Conservation (phyloP, 148 eudicot species). For the Fagopyrum esculentum region DNA sequence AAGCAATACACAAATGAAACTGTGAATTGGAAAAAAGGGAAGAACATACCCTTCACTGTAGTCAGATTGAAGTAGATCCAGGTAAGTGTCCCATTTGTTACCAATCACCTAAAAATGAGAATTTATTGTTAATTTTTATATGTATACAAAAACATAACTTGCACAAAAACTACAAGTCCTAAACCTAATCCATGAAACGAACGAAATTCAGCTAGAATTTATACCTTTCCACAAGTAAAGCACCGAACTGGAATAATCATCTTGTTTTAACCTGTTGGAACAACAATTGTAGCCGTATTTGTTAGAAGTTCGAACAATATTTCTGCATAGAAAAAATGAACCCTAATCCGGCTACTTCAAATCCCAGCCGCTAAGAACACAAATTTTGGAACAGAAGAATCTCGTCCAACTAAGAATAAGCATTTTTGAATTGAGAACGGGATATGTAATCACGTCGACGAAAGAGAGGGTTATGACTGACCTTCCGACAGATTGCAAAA, state of each 20-base stretch:
- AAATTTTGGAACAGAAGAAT: too few relatives aligned
- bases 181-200: background rate
- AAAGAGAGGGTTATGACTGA: too few relatives aligned
- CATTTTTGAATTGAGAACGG: too few relatives aligned
- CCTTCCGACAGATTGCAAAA: too few relatives aligned
- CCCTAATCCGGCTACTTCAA: too few relatives aligned
- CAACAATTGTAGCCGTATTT: background rate
- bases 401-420: too few relatives aligned
- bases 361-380: too few relatives aligned
- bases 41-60: constrained; percentile 69
- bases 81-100: constrained; percentile 90
- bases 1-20: background rate
- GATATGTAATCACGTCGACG: too few relatives aligned
- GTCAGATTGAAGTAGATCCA: constrained; percentile 92
- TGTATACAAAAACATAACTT: background rate
- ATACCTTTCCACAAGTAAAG: constrained; percentile 60
- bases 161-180: background rate
- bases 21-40: background rate
- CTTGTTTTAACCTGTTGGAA: constrained; percentile 3
- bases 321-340: too few relatives aligned
- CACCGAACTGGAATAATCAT: constrained; percentile 67
- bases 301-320: background rate
- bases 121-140: background rate
- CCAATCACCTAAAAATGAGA: constrained; percentile 65
- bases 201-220: background rate